A percentile compares a stretch with the other conserved stretches of the same genome.
Conservation (phyloP, 2,329 filamentous ascomycete species). For the Anisogramma anomala region DNA sequence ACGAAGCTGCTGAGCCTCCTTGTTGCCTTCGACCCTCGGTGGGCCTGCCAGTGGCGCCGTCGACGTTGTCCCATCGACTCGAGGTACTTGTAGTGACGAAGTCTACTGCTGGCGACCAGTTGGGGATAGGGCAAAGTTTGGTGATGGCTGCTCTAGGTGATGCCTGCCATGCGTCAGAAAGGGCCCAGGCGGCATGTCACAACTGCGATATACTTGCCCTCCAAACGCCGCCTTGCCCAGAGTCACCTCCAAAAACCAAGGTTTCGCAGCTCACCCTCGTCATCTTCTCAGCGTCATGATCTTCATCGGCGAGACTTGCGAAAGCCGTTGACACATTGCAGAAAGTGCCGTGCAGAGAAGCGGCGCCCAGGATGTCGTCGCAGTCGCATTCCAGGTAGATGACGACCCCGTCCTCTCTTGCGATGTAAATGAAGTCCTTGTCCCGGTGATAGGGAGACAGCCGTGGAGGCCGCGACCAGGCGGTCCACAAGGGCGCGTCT, state of each 20-base stretch:
- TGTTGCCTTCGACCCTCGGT: slow-evolving; percentile 13
- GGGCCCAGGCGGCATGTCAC: neutral
- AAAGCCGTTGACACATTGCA: slow-evolving; percentile 75
- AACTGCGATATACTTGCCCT: slow-evolving; percentile 36
- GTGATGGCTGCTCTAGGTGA: slow-evolving; percentile 41
- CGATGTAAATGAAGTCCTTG: slow-evolving; percentile 74
- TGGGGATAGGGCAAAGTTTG: slow-evolving; percentile 50
- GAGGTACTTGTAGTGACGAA: slow-evolving; percentile 35
- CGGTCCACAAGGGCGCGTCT: slow-evolving; percentile 57
- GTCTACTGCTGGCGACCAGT: slow-evolving; percentile 51
- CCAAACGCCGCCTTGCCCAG: slow-evolving; percentile 66
- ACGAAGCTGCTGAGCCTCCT: slow-evolving; percentile 39
- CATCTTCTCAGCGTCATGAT: slow-evolving; percentile 18
- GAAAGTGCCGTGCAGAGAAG: slow-evolving; percentile 51
- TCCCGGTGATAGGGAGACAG: slow-evolving; percentile 47
- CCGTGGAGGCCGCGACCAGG: slow-evolving; percentile 71
- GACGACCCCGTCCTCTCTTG: slow-evolving; percentile 75
- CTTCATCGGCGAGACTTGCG: slow-evolving; percentile 56
- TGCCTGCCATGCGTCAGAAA: slow-evolving; percentile 29
- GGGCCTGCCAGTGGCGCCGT: slow-evolving; percentile 13
- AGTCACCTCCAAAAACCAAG: slow-evolving; percentile 68
- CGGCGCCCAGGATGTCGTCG: slow-evolving; percentile 40
- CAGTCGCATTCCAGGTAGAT: slow-evolving; percentile 59
- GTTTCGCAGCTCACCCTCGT: slow-evolving; percentile 46
- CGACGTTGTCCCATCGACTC: slow-evolving; percentile 19